Percentiles rank a stretch among this genome's conserved stretches.
phyloP scores from a whole-genome alignment of 2,329 filamentous ascomycete species.

The Zymoseptoria tritici region DNA sequence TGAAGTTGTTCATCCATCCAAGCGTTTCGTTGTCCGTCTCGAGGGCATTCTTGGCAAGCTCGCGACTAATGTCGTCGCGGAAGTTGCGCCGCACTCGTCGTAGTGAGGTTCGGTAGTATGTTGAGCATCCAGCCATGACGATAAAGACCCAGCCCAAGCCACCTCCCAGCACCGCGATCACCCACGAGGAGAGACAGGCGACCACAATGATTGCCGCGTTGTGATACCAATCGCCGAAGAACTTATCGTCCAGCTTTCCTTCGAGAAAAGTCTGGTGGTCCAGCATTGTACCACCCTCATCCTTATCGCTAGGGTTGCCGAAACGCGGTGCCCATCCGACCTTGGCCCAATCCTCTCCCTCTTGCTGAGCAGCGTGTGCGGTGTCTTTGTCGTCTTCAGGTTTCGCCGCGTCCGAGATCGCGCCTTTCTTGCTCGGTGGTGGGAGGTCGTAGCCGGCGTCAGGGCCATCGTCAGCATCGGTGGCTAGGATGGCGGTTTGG shows the following conservation, averaged over 20 bases:
- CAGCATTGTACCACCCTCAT: slow-evolving; percentile 57
- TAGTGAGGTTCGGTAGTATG: slow-evolving; percentile 93
- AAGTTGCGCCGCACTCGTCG: slow-evolving; percentile 92
- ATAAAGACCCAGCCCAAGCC: slow-evolving; percentile 90
- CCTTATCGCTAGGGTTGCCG: slow-evolving; percentile 54
- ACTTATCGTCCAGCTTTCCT: slow-evolving; percentile 73
- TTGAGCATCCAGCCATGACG: slow-evolving; percentile 84
- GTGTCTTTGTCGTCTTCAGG: slow-evolving; percentile 38
- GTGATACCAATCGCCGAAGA: slow-evolving; percentile 98
- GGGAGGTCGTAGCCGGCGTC: slow-evolving; percentile 70
- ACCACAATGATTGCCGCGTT: slow-evolving; percentile 93
- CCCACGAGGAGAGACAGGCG: slow-evolving; percentile 82
- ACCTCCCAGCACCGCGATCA: slow-evolving; percentile 80
- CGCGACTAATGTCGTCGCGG: slow-evolving; percentile 83
- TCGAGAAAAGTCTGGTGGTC: slow-evolving; percentile 89
- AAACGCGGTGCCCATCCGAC: slow-evolving; percentile 89
- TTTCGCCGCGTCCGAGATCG: slow-evolving; percentile 47
- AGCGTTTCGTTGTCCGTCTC: slow-evolving; percentile 88
- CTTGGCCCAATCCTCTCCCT: slow-evolving; percentile 40
- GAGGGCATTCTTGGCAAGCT: slow-evolving; percentile 76
- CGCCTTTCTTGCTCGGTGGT: slow-evolving; percentile 62
- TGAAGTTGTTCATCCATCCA: slow-evolving; percentile 98
- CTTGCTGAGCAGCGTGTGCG: slow-evolving; percentile 48
- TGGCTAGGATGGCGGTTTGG: slow-evolving; percentile 63
- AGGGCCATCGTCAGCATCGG: slow-evolving; percentile 68